These are phyloP conservation scores for Fistulinella prunicolor DNA, from an alignment of 768 basidiomycete species.

Conservation along the genomic window DNA sequence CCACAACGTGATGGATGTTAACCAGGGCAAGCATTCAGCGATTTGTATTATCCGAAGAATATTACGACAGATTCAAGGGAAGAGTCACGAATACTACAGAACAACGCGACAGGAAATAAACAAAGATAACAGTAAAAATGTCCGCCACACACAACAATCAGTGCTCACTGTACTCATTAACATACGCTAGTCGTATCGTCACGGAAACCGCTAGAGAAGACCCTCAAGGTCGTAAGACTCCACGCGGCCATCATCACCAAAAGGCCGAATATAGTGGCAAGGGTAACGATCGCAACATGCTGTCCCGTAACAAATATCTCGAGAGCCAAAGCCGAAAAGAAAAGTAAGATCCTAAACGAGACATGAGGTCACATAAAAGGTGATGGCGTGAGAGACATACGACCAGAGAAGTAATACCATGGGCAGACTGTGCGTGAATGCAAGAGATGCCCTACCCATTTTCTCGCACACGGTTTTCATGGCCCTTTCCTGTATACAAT, in stretches of 20 bases:
- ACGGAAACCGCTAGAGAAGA: background rate
- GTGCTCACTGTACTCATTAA: no score
- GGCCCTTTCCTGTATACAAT: background rate
- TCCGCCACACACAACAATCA: no score
- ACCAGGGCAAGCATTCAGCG: no score
- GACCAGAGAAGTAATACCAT: slow-evolving; percentile 32
- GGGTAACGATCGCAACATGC: background rate
- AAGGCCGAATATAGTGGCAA: background rate
- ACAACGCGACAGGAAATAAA: no score
- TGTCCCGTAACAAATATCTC: background rate
- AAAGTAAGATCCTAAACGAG: background rate
- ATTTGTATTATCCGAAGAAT: no score
- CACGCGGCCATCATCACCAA: background rate
- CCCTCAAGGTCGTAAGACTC: background rate
- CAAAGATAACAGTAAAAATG: no score
- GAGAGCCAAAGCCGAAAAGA: background rate
- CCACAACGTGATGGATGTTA: no score
- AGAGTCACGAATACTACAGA: no score
- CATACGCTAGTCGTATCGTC: no score
- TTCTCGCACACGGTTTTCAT: background rate
- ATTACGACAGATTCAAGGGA: no score
- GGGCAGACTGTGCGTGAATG: slow-evolving; percentile 33
- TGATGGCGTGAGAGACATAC: slow-evolving; percentile 12
- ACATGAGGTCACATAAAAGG: background rate
- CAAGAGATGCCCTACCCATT: slow-evolving; percentile 8